These are phyloP conservation scores for Endocarpon pusillum DNA, from an alignment of 495 filamentous ascomycete genomes.

Conservation along the genomic window DNA sequence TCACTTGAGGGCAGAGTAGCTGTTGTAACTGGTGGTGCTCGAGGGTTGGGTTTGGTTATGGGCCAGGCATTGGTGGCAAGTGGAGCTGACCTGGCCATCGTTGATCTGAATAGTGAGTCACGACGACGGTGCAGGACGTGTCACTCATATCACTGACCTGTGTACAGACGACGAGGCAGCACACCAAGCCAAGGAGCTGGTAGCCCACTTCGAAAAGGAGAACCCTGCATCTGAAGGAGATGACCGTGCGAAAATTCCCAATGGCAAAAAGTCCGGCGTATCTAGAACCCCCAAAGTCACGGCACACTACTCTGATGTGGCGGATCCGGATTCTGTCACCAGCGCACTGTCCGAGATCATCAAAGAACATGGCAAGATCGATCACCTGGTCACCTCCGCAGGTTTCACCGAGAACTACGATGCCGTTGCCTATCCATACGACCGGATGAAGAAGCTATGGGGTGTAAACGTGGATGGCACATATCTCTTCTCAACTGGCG, in stretches of 20 bases:
- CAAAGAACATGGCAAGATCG: constrained; percentile 58
- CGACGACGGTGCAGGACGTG: neutral
- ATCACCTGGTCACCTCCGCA: constrained; percentile 85
- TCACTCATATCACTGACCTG: no score
- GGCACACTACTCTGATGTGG: constrained; percentile 77
- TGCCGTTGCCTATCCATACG: constrained; percentile 71
- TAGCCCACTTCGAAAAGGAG: constrained; percentile 55
- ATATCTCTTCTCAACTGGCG: constrained; percentile 68
- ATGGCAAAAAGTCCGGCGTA: constrained; percentile 1
- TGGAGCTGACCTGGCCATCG: constrained; percentile 78
- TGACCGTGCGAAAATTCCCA: constrained; percentile 7
- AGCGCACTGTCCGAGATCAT: constrained; percentile 51
- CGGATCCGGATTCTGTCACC: constrained; percentile 59
- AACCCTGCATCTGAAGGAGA: constrained; percentile 60
- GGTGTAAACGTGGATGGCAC: constrained; percentile 90
- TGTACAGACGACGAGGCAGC: constrained; percentile 63
- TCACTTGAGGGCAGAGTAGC: constrained; percentile 62
- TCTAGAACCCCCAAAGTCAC: constrained; percentile 62
- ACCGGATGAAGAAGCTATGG: constrained; percentile 83
- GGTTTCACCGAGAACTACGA: constrained; percentile 94
- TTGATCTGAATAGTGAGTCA: constrained; percentile 78
- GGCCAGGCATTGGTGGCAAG: constrained; percentile 71
- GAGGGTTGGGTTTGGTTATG: constrained; percentile 83
- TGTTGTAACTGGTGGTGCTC: constrained; percentile 71
- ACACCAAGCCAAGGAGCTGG: constrained; percentile 50